These are phyloP conservation scores for Colletotrichum zoysiae DNA, from an alignment of 2,329 filamentous ascomycete species.

Conservation along the genomic window DNA sequence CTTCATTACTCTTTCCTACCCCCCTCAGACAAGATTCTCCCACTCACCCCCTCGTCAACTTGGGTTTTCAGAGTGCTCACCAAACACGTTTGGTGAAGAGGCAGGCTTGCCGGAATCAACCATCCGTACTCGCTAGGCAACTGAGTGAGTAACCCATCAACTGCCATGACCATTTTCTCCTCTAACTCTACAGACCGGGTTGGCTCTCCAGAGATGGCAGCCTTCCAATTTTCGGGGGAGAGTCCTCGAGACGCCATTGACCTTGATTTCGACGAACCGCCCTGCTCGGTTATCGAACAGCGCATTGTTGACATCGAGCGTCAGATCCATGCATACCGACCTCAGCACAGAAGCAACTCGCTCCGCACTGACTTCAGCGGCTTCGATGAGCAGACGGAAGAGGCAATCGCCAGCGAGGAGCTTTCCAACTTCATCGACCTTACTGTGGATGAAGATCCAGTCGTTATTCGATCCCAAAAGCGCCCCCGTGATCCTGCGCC, in stretches of 20 bases:
- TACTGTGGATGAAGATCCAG: slow-evolving; percentile 45
- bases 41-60: background rate
- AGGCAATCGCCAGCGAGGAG: slow-evolving; percentile 40
- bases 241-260: slow-evolving; percentile 16
- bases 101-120: background rate
- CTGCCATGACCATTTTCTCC: background rate
- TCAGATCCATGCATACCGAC: slow-evolving; percentile 16
- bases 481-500: background rate
- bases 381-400: slow-evolving; percentile 36
- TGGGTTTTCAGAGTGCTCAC: background rate
- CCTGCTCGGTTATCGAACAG: slow-evolving; percentile 8
- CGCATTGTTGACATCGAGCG: background rate
- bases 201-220: background rate
- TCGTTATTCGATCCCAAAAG: slow-evolving; percentile 5
- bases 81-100: background rate
- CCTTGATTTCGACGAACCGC: slow-evolving; percentile 13
- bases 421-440: slow-evolving; percentile 51
- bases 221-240: background rate
- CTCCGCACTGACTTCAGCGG: background rate
- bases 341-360: background rate
- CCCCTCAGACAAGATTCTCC: background rate
- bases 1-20: background rate
- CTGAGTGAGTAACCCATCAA: background rate
- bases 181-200: background rate
- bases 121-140: background rate